Percentiles rank a stretch among this genome's conserved stretches.
phyloP scores from a whole-genome alignment of 2,329 filamentous ascomycete species.

The Penicillium sp. region DNA sequence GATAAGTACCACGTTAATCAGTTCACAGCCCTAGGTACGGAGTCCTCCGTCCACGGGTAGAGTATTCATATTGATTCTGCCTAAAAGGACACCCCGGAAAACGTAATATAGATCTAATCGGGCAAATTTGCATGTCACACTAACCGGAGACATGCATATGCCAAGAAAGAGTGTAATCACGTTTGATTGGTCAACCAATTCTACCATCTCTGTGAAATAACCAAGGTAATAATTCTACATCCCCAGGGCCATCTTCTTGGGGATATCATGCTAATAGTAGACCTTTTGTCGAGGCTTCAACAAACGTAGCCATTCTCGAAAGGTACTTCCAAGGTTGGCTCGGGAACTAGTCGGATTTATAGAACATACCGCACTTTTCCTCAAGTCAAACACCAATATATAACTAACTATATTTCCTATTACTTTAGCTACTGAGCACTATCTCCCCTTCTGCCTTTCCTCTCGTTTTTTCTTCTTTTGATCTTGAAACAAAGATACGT shows the following conservation, averaged over 20 bases:
- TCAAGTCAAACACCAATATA: background rate
- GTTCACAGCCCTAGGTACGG: background rate
- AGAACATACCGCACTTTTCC: background rate
- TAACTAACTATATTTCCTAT: background rate
- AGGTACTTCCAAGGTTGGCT: background rate
- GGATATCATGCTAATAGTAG: background rate
- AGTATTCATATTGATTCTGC: background rate
- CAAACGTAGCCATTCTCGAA: background rate
- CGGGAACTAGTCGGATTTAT: background rate
- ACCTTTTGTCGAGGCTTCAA: background rate
- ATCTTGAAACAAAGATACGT: too few species aligned
- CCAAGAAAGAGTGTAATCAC: background rate
- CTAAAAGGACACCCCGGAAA: background rate
- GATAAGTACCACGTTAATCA: background rate
- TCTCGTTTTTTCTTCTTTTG: too few species aligned
- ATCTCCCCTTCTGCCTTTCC: too few species aligned
- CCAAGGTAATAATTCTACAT: background rate
- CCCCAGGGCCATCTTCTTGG: background rate
- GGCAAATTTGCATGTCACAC: background rate
- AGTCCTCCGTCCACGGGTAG: too few species aligned
- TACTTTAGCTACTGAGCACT: too few species aligned
- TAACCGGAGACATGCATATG: background rate
- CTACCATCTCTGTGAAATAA: background rate
- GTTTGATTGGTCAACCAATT: background rate
- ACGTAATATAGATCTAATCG: background rate